These are phyloP conservation scores for Luzula sylvatica DNA, from an alignment of 176 grass and related monocot species.

Conservation along the genomic window DNA sequence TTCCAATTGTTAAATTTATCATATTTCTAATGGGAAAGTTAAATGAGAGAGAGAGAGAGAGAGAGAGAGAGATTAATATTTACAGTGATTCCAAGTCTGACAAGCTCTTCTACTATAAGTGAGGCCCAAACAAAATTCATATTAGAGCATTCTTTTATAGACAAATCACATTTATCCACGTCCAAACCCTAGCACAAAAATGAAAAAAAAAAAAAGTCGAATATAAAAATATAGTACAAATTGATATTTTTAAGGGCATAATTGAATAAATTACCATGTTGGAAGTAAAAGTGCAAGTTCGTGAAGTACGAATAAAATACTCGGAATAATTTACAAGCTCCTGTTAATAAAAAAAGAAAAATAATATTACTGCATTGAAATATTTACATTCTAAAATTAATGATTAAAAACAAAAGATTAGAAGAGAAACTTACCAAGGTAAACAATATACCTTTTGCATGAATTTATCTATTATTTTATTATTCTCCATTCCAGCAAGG, in stretches of 20 bases:
- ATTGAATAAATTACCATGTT: constrained; percentile 51
- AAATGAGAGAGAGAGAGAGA: constrained; percentile 1
- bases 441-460: constrained; percentile 64
- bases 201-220: neutral
- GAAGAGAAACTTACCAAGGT: constrained; percentile 40
- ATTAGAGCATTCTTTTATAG: constrained; percentile 53
- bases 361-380: neutral
- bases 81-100: constrained; percentile 88
- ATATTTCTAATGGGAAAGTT: neutral
- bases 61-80: constrained; percentile 27
- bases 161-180: constrained; percentile 23
- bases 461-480: constrained; percentile 18
- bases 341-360: constrained; percentile 27
- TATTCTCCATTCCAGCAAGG: constrained; percentile 33
- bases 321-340: constrained; percentile 26
- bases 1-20: too few relatives aligned
- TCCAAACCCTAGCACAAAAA: constrained; percentile 30
- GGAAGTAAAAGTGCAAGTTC: constrained; percentile 23
- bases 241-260: constrained; percentile 10
- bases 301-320: constrained; percentile 54
- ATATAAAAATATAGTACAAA: constrained; percentile 16
- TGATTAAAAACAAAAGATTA: constrained; percentile 19
- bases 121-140: constrained; percentile 86
- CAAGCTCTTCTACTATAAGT: constrained; percentile 94
- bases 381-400: neutral